A percentile compares a stretch with the other conserved stretches of the same genome.
phyloP scores from a whole-genome alignment of 176 grass and related monocot species.

The Thinopyrum elongatum region DNA sequence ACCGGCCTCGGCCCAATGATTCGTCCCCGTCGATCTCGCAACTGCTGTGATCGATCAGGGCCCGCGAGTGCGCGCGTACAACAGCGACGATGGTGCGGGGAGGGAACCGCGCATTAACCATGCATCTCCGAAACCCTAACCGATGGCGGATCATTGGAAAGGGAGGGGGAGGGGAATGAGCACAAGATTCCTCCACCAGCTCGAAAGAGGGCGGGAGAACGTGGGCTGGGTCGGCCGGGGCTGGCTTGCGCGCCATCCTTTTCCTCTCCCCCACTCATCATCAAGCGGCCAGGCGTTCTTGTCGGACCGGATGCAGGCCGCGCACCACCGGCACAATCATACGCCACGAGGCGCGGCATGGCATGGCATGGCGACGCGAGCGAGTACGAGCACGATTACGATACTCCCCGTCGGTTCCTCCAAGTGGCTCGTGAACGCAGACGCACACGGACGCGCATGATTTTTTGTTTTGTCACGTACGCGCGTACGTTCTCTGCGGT shows the following conservation, averaged over 20 bases:
- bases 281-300: background rate
- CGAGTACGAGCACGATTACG: background rate
- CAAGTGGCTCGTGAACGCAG: constrained; percentile 21
- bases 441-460: background rate
- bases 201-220: constrained; percentile 48
- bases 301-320: constrained; percentile 23
- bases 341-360: background rate
- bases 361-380: background rate
- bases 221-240: constrained; percentile 26
- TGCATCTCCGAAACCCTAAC: background rate
- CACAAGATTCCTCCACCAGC: constrained; percentile 44
- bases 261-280: constrained; percentile 17
- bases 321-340: constrained; percentile 40
- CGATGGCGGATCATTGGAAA: background rate
- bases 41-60: constrained; percentile 26
- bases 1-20: constrained; percentile 1
- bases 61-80: background rate
- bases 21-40: constrained; percentile 9
- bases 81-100: background rate
- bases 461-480: background rate
- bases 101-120: constrained; percentile 20
- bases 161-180: constrained; percentile 2
- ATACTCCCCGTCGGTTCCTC: background rate
- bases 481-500: background rate
- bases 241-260: constrained; percentile 1